A percentile compares a stretch with the other conserved stretches of the same genome.
Conservation (phyloP, 2,329 filamentous ascomycete genomes). For the Epichloe gansuensis region DNA sequence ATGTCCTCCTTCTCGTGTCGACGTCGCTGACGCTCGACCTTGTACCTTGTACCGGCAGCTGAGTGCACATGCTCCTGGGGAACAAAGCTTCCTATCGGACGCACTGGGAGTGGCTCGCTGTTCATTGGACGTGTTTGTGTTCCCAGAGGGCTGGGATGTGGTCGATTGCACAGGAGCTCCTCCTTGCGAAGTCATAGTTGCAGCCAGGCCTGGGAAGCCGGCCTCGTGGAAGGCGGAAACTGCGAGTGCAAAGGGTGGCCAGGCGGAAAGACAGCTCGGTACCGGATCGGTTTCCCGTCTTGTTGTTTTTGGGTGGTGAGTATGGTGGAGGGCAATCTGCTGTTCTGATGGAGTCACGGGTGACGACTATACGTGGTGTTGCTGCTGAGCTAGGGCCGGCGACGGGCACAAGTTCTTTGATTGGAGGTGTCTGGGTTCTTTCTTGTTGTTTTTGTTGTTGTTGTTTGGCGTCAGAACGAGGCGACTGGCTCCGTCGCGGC, state of each 20-base stretch:
- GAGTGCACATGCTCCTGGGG: constrained; percentile 31
- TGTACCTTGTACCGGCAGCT: constrained; percentile 29
- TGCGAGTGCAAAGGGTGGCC: constrained; percentile 33
- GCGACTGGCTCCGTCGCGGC: constrained; percentile 22
- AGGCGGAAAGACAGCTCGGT: constrained; percentile 47
- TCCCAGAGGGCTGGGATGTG: constrained; percentile 28
- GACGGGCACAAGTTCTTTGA: background rate
- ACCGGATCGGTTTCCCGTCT: constrained; percentile 30
- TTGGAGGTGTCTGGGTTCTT: background rate
- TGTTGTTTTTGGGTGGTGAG: constrained; percentile 31
- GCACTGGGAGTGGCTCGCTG: constrained; percentile 26
- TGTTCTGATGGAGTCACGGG: background rate
- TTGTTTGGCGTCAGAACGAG: constrained; percentile 10
- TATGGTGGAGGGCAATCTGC: constrained; percentile 43
- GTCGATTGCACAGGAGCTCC: constrained; percentile 47
- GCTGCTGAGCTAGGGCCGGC: background rate
- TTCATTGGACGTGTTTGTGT: constrained; percentile 10
- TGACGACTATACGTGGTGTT: constrained; percentile 2
- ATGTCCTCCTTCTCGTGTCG: constrained; percentile 56
- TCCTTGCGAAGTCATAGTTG: constrained; percentile 50
- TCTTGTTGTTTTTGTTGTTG: constrained; percentile 5
- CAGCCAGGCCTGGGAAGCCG: constrained; percentile 50
- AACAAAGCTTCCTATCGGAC: constrained; percentile 33
- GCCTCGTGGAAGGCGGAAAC: constrained; percentile 46
- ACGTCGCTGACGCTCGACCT: constrained; percentile 38